Base-by-base conservation (phyloP, 768 basidiomycete species). In the Mycena vulgaris region DNA sequence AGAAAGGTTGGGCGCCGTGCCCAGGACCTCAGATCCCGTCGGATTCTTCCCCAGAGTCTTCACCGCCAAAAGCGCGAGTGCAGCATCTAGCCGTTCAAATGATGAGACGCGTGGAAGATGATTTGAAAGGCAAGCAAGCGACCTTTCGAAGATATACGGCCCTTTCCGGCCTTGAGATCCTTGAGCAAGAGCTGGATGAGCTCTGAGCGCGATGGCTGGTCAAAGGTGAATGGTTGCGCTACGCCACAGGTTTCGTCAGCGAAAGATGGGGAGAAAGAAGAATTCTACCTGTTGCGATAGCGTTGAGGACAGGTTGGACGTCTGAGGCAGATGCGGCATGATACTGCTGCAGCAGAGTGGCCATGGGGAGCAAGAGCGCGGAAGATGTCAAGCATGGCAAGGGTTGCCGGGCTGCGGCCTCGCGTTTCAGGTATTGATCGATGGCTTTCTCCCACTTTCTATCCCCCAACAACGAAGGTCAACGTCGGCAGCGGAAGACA, bases 1-100 rank as follows among this genome's bases (percentile, higher is more conserved):
- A 2, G 86, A 84, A 27, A 95, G 81, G 76, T 91, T 93, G 27
- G 84, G 75, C 11, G 87, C 74, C 1, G 83, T 82, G 6, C 88
- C 86, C 25, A 95, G 83, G 59, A 90, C 81, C 57, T 83, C 80
- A 5, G 95, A 94, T 19, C 92, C 93, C 5, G 89, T 81, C 0
- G 89, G 90, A 59, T 90, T 87, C 74, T 90, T 90, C 16, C 91
- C 94, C 3, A 96, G 86, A 9, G 87, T 88, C 80, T 96, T 96
- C 65, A 96, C 77, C 0, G 93, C 89, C 49, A 89, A 81, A 3
- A 96, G 82, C 19, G 93, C 94, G 39, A 83, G 86, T 3, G 88
- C 83, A 33, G 89, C 88, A 77, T 95, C 95, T 96, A 86, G 66
- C 84, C 78, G 75, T 84, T 85, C 27, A 83, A 78, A 30, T 76